phyloP scores from a whole-genome alignment of 2,329 filamentous ascomycete species.

The Alternaria arborescens region DNA sequence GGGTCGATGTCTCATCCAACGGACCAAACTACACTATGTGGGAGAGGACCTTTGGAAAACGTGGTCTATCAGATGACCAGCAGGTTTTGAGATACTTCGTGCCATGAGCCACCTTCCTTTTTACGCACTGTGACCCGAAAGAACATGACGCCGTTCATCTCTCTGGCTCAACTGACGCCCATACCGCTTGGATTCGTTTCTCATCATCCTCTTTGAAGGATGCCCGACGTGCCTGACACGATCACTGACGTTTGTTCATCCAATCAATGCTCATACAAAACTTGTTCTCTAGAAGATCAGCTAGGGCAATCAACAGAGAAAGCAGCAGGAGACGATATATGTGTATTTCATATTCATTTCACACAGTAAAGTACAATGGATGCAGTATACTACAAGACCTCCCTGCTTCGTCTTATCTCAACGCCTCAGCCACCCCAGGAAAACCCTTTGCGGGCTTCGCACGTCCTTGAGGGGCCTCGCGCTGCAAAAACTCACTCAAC shows the following conservation, averaged over 20 bases:
- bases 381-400: not conserved
- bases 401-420: conserved; percentile 5
- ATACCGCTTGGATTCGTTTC: too few relatives aligned
- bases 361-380: conserved; percentile 12
- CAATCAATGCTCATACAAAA: not conserved
- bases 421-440: conserved; percentile 14
- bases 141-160: too few relatives aligned
- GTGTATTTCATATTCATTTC: not conserved
- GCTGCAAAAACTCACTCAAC: conserved; percentile 22
- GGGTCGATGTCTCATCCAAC: not conserved
- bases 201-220: too few relatives aligned
- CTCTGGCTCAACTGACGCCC: too few relatives aligned
- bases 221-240: too few relatives aligned
- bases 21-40: not conserved
- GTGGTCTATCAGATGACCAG: not conserved
- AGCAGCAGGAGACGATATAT: not conserved
- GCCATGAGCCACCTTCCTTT: too few relatives aligned
- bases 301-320: not conserved
- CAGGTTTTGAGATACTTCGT: too few relatives aligned
- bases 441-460: conserved; percentile 6
- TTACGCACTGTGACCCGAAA: too few relatives aligned
- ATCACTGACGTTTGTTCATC: not conserved
- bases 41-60: not conserved
- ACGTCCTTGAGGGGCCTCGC: conserved; percentile 6
- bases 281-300: not conserved